Evolutionary conservation across 192 early-diverging fungal genomes (phyloP).

Genomic region (Backusella sp.): DNA sequence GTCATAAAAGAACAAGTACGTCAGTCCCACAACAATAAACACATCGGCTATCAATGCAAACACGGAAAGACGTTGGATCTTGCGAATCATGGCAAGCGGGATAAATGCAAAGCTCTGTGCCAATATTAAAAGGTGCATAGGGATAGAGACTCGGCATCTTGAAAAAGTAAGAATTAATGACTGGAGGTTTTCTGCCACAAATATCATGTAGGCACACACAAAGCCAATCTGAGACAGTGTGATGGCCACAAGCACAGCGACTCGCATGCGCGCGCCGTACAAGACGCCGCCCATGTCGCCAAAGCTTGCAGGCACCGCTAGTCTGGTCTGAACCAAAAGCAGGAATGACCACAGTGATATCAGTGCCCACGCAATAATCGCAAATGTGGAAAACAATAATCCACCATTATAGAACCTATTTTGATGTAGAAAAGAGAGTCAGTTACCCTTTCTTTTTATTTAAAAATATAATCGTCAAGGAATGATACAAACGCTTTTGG

Average conservation of each 20-base stretch:
- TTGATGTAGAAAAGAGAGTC: neutral
- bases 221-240: conserved; percentile 73
- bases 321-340: conserved; percentile 62
- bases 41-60: conserved; percentile 87
- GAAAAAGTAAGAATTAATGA: conserved; percentile 75
- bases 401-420: conserved; percentile 61
- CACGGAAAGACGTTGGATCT: conserved; percentile 82
- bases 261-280: conserved; percentile 62
- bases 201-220: conserved; percentile 90
- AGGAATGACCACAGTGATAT: conserved; percentile 66
- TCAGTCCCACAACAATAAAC: conserved; percentile 85
- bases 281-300: conserved; percentile 69
- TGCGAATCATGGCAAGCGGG: conserved; percentile 87
- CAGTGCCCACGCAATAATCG: conserved; percentile 57
- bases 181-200: conserved; percentile 86
- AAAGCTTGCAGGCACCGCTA: conserved; percentile 63
- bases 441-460: neutral
- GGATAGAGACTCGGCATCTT: conserved; percentile 58
- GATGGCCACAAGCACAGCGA: conserved; percentile 54
- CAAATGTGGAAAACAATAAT: conserved; percentile 59
- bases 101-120: conserved; percentile 77
- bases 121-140: conserved; percentile 57
- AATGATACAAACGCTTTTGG: conserved; percentile 23
- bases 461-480: neutral
- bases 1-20: conserved; percentile 80